Conservation (phyloP, 129 eudicot species). For the Dittrichia graveolens region DNA sequence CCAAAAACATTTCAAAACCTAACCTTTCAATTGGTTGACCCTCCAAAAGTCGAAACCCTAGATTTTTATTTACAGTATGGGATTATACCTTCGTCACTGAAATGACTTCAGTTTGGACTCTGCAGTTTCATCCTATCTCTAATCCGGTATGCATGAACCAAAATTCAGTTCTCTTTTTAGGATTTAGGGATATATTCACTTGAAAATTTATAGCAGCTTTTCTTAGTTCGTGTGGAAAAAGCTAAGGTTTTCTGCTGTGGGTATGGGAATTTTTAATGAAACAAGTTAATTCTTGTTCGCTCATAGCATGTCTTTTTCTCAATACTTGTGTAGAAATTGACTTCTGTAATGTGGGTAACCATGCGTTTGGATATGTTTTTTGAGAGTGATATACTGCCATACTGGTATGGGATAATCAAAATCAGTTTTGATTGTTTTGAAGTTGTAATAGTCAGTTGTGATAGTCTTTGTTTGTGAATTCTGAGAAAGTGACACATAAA, state of each 20-base stretch:
- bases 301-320: too few relatives aligned
- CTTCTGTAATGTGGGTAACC: too few relatives aligned
- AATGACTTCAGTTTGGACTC: conserved; percentile 50
- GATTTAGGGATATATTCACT: background rate
- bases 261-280: background rate
- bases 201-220: background rate
- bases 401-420: too few relatives aligned
- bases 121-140: conserved; percentile 36
- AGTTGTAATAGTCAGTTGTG: too few relatives aligned
- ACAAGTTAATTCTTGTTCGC: too few relatives aligned
- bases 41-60: conserved; percentile 28
- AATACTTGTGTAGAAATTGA: too few relatives aligned
- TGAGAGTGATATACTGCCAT: too few relatives aligned
- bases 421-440: too few relatives aligned
- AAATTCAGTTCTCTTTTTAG: conserved; percentile 2
- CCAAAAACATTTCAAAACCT: conserved; percentile 2
- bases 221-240: background rate
- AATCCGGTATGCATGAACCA: conserved; percentile 34
- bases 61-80: conserved; percentile 14
- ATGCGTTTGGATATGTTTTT: too few relatives aligned
- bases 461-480: too few relatives aligned
- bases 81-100: conserved; percentile 20
- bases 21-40: background rate
- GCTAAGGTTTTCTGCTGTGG: background rate
- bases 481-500: too few relatives aligned